phyloP scores from a whole-genome alignment of 441 rosid species.

The Oxalis stricta region DNA sequence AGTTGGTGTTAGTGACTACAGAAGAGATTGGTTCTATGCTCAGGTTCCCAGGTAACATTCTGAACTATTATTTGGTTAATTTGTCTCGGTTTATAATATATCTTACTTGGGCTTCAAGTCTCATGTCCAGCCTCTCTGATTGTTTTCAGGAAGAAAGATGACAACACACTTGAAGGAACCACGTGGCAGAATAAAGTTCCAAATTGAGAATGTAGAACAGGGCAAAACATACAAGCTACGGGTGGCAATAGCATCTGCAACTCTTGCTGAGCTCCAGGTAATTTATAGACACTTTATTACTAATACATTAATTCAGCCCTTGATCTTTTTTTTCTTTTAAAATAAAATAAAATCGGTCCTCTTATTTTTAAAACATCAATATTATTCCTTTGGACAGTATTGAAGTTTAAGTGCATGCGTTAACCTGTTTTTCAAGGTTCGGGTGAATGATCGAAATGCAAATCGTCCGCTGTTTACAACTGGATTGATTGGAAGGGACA shows the following conservation, averaged over 20 bases:
- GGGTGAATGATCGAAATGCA: conserved; percentile 38
- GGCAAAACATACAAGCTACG: conserved; percentile 41
- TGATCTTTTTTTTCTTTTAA: neutral
- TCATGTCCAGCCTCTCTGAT: neutral
- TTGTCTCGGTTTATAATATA: no score
- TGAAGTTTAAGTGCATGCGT: no score
- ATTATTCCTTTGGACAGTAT: no score
- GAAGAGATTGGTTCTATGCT: conserved; percentile 67
- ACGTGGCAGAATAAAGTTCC: conserved; percentile 83
- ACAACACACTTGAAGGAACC: conserved; percentile 34
- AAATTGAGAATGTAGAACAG: conserved; percentile 32
- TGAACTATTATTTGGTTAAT: neutral
- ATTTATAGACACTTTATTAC: no score
- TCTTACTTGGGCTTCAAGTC: neutral
- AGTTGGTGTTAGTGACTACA: conserved; percentile 37
- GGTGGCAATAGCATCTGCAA: conserved; percentile 78
- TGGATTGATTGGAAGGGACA: conserved; percentile 62
- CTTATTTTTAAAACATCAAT: no score
- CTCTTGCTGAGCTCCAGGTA: conserved; percentile 83
- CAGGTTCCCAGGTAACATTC: conserved; percentile 50
- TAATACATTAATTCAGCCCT: no score
- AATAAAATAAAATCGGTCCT: no score
- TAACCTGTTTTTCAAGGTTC: conserved; percentile 33
- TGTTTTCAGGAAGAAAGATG: conserved; percentile 31
- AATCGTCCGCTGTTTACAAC: conserved; percentile 51